Evolutionary conservation across 1,139 yeast genomes (phyloP).

Genomic region (Taiozyma sp.): DNA sequence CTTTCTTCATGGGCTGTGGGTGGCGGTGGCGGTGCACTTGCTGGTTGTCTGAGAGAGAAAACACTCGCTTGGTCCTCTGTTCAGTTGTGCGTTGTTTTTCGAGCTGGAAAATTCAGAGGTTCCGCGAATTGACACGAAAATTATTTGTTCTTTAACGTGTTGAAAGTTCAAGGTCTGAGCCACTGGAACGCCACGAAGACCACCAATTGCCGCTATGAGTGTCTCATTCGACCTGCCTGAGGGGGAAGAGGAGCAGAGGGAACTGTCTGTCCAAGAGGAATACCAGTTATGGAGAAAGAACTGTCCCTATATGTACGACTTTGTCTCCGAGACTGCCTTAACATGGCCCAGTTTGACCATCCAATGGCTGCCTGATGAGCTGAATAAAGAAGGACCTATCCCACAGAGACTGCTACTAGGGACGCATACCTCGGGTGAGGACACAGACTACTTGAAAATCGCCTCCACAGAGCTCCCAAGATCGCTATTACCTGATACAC

Average conservation of each 20-base stretch:
- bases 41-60: too few species aligned
- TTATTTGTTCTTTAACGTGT: background rate
- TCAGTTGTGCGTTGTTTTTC: background rate
- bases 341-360: constrained; percentile 80
- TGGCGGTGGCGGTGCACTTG: background rate
- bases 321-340: constrained; percentile 72
- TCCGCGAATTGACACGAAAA: background rate
- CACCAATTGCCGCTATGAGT: background rate
- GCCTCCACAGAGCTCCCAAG: constrained; percentile 71
- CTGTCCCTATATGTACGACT: constrained; percentile 76
- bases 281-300: constrained; percentile 77
- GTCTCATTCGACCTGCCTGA: background rate
- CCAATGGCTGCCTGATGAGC: constrained; percentile 60
- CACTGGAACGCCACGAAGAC: background rate
- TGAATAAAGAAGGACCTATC: constrained; percentile 11
- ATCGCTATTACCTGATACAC: constrained; percentile 20
- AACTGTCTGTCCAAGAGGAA: constrained; percentile 46
- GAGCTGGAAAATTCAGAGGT: background rate
- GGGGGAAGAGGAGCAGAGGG: constrained; percentile 11
- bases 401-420: constrained; percentile 58
- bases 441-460: constrained; percentile 69
- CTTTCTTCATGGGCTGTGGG: background rate
- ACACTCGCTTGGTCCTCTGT: background rate
- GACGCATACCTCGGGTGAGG: constrained; percentile 84
- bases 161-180: background rate